Evolutionary conservation across 371 early-diverging fungal genomes (phyloP).

Genomic region (Syncephalastrum contaminatum): DNA sequence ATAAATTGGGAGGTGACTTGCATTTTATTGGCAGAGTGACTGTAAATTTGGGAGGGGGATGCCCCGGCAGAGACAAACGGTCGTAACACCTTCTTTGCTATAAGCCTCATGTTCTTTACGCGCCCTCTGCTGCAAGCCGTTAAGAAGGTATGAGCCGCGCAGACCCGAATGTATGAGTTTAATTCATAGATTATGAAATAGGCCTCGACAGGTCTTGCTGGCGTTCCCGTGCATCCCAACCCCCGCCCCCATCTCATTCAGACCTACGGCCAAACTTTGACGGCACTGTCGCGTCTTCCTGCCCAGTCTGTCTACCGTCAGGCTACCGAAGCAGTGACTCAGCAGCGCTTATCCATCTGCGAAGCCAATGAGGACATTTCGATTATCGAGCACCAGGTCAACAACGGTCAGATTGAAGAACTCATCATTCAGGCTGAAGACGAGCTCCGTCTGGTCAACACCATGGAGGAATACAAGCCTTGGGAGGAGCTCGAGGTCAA

Average conservation of each 20-base stretch:
- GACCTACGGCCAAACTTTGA: slow-evolving; percentile 75
- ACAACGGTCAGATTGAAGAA: slow-evolving; percentile 90
- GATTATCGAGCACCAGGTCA: slow-evolving; percentile 76
- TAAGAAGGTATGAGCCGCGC: slow-evolving; percentile 41
- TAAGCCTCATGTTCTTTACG: slow-evolving; percentile 48
- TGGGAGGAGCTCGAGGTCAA: slow-evolving; percentile 80
- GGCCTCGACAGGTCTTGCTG: slow-evolving; percentile 81
- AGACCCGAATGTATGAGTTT: neutral
- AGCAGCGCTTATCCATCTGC: slow-evolving; percentile 73
- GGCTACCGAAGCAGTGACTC: slow-evolving; percentile 75
- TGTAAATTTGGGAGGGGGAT: no score
- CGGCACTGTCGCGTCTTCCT: slow-evolving; percentile 73
- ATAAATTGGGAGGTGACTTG: no score
- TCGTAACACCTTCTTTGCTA: no score
- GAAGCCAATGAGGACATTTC: slow-evolving; percentile 68
- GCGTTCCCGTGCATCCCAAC: slow-evolving; percentile 83
- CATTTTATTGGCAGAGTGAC: no score
- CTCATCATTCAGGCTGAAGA: slow-evolving; percentile 85
- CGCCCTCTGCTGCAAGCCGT: slow-evolving; percentile 58
- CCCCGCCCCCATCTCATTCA: slow-evolving; percentile 85
- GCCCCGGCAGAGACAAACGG: no score
- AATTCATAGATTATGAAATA: slow-evolving; percentile 6
- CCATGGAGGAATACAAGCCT: slow-evolving; percentile 88
- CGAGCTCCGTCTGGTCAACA: slow-evolving; percentile 75
- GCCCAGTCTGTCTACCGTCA: slow-evolving; percentile 80